Evolutionary conservation across 192 early-diverging fungal genomes (phyloP).

Genomic region (Powellomyces hirtus): DNA sequence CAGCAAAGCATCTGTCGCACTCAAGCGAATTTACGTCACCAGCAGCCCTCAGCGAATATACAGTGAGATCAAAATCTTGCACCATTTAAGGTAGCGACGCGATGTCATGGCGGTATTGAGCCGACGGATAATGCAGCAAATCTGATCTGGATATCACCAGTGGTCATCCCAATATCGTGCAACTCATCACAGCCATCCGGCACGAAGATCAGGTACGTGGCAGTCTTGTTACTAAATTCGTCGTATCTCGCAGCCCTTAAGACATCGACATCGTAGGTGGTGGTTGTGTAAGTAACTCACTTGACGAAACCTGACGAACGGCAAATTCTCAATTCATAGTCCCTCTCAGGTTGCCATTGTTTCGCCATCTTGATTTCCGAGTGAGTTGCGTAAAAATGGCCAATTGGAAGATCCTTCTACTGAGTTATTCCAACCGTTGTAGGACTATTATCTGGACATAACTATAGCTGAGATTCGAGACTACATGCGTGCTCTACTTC

Average conservation of each 20-base stretch:
- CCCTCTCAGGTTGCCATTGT: constrained; percentile 68
- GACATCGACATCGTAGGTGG: background rate
- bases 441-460: constrained; percentile 66
- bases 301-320: no score
- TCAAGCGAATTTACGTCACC: constrained; percentile 86
- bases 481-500: constrained; percentile 74
- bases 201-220: constrained; percentile 78
- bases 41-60: constrained; percentile 76
- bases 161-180: constrained; percentile 70
- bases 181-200: constrained; percentile 76
- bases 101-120: background rate
- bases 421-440: background rate
- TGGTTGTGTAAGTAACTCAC: constrained; percentile 16
- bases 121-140: background rate
- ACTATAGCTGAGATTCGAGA: constrained; percentile 66
- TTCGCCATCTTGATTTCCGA: constrained; percentile 78
- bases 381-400: no score
- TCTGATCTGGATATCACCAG: constrained; percentile 24
- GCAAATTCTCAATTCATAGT: no score
- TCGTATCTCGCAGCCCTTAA: no score
- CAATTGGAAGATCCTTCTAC: background rate
- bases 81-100: constrained; percentile 42
- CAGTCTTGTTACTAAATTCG: no score
- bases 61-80: constrained; percentile 79
- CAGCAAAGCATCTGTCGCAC: constrained; percentile 51